Percentiles rank a stretch among this genome's conserved stretches.
phyloP scores from a whole-genome alignment of 176 grass and related monocot species.

The Secale cereale region DNA sequence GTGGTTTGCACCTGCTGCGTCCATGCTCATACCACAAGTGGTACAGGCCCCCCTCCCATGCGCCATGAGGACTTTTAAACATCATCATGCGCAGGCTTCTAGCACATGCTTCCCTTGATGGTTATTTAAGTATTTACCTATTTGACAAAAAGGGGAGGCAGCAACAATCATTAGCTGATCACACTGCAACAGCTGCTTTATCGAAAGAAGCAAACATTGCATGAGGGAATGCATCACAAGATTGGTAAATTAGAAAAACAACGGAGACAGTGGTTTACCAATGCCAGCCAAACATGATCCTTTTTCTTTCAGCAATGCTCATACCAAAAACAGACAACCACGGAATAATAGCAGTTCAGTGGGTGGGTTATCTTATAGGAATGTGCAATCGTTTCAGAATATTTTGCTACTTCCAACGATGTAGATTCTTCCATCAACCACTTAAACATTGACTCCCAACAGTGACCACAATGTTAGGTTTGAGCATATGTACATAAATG shows the following conservation, averaged over 20 bases:
- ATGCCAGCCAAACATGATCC: not conserved
- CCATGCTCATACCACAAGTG: conserved; percentile 29
- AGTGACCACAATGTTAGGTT: not conserved
- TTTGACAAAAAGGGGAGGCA: conserved; percentile 23
- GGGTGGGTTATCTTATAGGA: not conserved
- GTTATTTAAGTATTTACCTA: conserved; percentile 45
- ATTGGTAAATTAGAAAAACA: not conserved
- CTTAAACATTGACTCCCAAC: conserved; percentile 2
- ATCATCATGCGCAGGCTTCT: conserved; percentile 38
- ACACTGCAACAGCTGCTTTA: conserved; percentile 39
- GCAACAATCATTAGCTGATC: conserved; percentile 63
- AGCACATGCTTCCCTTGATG: conserved; percentile 49
- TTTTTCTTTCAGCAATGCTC: conserved; percentile 1
- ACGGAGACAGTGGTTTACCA: not conserved
- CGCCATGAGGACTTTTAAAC: conserved; percentile 55
- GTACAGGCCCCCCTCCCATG: conserved; percentile 42
- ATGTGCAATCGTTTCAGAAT: not conserved
- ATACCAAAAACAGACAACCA: not conserved
- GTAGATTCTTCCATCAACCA: not conserved
- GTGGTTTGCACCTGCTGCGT: conserved; percentile 21
- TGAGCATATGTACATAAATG: conserved; percentile 8
- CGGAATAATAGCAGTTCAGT: not conserved
- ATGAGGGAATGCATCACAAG: conserved; percentile 8
- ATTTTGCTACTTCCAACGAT: not conserved
- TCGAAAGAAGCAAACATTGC: conserved; percentile 41